phyloP scores from a whole-genome alignment of 2,329 filamentous ascomycete species.

The Paraconiothyrium brasiliense region DNA sequence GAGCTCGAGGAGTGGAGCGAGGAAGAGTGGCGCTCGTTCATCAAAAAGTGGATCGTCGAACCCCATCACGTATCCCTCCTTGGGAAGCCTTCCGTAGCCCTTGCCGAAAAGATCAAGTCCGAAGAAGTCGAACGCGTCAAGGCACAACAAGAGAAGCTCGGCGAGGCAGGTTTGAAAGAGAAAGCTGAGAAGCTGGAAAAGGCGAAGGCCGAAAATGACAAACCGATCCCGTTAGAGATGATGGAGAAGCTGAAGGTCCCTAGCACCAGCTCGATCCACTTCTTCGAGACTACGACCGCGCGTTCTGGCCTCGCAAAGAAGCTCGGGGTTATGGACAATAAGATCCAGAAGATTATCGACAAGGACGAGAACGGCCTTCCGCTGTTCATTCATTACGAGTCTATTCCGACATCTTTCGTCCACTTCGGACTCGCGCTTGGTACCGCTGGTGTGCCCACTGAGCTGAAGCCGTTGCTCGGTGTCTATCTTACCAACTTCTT shows the following conservation, averaged over 20 bases:
- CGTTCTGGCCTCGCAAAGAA: conserved; percentile 80
- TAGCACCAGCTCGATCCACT: conserved; percentile 89
- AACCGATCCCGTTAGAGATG: conserved; percentile 82
- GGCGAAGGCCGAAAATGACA: conserved; percentile 89
- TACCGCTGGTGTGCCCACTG: conserved; percentile 78
- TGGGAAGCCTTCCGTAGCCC: conserved; percentile 81
- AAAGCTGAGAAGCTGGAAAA: conserved; percentile 79
- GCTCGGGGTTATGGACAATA: conserved; percentile 72
- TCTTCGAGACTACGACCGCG: conserved; percentile 87
- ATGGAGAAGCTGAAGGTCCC: conserved; percentile 85
- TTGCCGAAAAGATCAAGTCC: conserved; percentile 82
- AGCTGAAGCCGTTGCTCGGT: conserved; percentile 82
- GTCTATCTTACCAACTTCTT: conserved; percentile 95
- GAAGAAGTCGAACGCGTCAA: conserved; percentile 83
- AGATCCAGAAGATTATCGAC: conserved; percentile 80
- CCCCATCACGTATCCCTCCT: conserved; percentile 88
- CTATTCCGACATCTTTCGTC: conserved; percentile 92
- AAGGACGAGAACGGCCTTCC: conserved; percentile 70
- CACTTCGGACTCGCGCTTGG: conserved; percentile 83
- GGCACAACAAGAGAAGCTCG: conserved; percentile 80
- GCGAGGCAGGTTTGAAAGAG: conserved; percentile 79
- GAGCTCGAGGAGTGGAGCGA: conserved; percentile 82
- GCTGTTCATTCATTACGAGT: conserved; percentile 95
- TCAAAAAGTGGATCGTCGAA: conserved; percentile 85
- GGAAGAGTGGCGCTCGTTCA: conserved; percentile 80